Conservation (phyloP, 768 basidiomycete species). For the Phylloporus arenicola region DNA sequence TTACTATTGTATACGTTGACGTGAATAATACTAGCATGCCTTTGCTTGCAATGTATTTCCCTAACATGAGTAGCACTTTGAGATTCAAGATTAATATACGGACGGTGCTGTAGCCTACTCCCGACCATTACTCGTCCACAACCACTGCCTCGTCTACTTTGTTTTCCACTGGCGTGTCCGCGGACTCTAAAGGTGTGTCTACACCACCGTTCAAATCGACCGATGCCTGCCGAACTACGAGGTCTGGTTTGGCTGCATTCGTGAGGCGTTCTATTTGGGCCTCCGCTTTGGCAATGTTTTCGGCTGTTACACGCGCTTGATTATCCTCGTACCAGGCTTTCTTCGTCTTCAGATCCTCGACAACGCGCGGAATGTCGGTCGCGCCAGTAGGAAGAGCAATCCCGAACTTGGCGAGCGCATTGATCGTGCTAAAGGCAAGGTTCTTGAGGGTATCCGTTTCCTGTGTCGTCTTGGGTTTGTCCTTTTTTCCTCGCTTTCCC, state of each 20-base stretch:
- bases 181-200: conserved; percentile 43
- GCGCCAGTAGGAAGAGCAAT: conserved; percentile 83
- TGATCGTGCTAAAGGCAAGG: conserved; percentile 78
- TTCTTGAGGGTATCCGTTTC: conserved; percentile 43
- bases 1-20: conserved; percentile 33
- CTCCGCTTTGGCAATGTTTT: conserved; percentile 78
- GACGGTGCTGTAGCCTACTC: conserved; percentile 10
- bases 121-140: conserved; percentile 25
- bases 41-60: conserved; percentile 12
- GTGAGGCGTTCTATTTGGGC: conserved; percentile 62
- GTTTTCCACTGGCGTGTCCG: conserved; percentile 37
- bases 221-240: conserved; percentile 22
- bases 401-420: conserved; percentile 80
- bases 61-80: conserved; percentile 16
- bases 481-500: conserved; percentile 58
- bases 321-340: conserved; percentile 95
- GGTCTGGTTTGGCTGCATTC: conserved; percentile 34
- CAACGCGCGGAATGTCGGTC: conserved; percentile 72
- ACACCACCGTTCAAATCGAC: conserved; percentile 36
- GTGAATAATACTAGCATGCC: conserved; percentile 28
- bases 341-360: conserved; percentile 90
- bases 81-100: conserved; percentile 13
- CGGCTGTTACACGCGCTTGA: conserved; percentile 72
- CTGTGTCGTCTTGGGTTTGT: conserved; percentile 35
- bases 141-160: conserved; percentile 32